Percentiles rank a stretch among this genome's conserved stretches.
Evolutionary conservation across 164 flowering plant species (phyloP).

Genomic region (Vitis cinerea): DNA sequence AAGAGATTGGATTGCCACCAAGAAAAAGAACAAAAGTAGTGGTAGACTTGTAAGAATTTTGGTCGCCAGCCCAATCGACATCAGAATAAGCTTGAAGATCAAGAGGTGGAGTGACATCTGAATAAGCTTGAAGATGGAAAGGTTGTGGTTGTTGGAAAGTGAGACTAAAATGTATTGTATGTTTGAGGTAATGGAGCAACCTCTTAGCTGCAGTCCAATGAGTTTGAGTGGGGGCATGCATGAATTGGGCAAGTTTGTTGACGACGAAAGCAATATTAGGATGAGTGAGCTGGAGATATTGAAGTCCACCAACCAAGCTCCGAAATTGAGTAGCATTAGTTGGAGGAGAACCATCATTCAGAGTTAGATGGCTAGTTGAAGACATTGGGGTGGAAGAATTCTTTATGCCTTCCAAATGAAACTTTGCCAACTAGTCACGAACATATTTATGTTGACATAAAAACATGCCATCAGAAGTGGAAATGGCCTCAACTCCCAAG

Average conservation of each 20-base stretch:
- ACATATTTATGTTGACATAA: slow-evolving; percentile 6
- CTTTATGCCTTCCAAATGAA: slow-evolving; percentile 7
- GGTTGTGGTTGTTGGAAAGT: slow-evolving; percentile 6
- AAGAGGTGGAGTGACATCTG: no score
- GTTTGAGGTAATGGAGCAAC: slow-evolving; percentile 8
- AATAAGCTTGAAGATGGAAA: no score
- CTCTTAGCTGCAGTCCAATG: slow-evolving; percentile 5
- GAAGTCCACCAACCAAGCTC: slow-evolving; percentile 5
- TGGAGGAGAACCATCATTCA: neutral
- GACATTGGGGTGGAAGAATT: slow-evolving; percentile 1
- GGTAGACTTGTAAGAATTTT: slow-evolving; percentile 4
- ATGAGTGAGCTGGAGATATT: slow-evolving; percentile 1
- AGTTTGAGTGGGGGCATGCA: neutral
- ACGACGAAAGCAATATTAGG: slow-evolving; percentile 1
- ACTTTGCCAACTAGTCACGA: slow-evolving; percentile 9
- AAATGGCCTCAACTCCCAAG: slow-evolving; percentile 1
- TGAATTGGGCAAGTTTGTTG: slow-evolving; percentile 10
- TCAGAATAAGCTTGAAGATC: neutral
- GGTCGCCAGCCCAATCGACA: neutral
- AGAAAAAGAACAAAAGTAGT: neutral
- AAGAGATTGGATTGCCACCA: no score
- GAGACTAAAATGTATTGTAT: slow-evolving; percentile 4
- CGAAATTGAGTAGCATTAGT: slow-evolving; percentile 9
- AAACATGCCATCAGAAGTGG: slow-evolving; percentile 8
- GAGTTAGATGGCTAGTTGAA: neutral